phyloP scores from a whole-genome alignment of 2,329 filamentous ascomycete species.

The Escovopsis sp. region DNA sequence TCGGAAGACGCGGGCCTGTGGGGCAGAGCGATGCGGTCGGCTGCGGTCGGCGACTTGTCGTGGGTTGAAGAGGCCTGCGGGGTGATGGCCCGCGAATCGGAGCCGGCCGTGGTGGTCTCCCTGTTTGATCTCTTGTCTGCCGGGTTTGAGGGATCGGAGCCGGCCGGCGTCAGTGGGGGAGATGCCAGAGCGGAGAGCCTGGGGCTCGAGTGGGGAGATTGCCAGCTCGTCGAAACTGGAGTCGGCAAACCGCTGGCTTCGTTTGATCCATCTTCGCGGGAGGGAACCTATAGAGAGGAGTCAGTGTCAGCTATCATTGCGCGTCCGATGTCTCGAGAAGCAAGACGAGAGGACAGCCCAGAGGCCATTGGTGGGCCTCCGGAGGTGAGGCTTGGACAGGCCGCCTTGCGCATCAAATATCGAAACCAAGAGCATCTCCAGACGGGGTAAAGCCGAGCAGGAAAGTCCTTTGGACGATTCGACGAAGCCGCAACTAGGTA shows the following conservation, averaged over 20 bases:
- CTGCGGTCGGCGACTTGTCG: conserved; percentile 30
- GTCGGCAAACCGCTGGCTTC: conserved; percentile 51
- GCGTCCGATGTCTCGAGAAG: no score
- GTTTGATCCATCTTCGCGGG: conserved; percentile 43
- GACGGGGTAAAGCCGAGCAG: no score
- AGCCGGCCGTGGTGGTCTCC: conserved; percentile 24
- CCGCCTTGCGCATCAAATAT: no score
- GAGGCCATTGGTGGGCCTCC: background rate
- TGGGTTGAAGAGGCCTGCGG: conserved; percentile 51
- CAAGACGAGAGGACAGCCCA: no score
- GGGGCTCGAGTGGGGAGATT: conserved; percentile 54
- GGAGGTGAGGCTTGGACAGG: background rate
- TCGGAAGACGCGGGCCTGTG: conserved; percentile 30
- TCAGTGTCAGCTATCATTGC: conserved; percentile 13
- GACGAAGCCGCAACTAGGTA: no score
- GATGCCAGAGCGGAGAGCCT: conserved; percentile 62
- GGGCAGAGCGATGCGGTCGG: conserved; percentile 24
- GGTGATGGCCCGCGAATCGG: conserved; percentile 40
- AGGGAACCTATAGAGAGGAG: conserved; percentile 32
- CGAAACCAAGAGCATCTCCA: no score
- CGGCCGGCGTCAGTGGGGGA: conserved; percentile 77
- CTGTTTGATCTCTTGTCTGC: conserved; percentile 15
- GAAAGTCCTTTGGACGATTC: no score
- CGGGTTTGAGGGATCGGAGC: conserved; percentile 36
- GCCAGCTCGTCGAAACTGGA: conserved; percentile 47